Evolutionary conservation across 805 yeast species (phyloP), one percentile per base, ranked within the genome.

Genomic region (Teunomyces pallodes): DNA sequence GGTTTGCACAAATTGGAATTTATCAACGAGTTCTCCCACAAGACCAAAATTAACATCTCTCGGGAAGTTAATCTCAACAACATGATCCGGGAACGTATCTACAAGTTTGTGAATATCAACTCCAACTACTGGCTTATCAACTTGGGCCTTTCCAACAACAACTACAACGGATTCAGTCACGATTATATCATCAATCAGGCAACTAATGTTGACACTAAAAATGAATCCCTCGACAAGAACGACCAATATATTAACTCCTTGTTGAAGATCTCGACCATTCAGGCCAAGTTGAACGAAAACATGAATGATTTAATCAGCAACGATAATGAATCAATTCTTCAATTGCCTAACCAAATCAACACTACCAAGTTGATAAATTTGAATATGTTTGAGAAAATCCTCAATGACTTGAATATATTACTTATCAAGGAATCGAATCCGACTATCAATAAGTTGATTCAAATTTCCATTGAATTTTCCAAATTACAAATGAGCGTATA

Each of bases 1-100:
- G 78, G 77, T 4, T 62, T 74, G 46, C 77, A 74, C 54, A 65
- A 69, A 50, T 55, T 68, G 30, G 72, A 66, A 41, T 73, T 73
- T 54, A 66, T 72, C 47, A 59, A 64, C 51, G 78, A 73, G 49
- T 73, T 73, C 56, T 66, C 72, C 55, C 74, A 68, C 52, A 61
- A 58, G 33, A 61, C 66, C 6, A 52, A 54, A 42, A 54, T 62
- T 48, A 48, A 54, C 43, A 51, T 62, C 36, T 55, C 61, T 31
- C 52, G 46, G 16, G 67, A 65, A 43, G 54, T 61, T n/a, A 66
- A 62, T 36, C 58, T 66, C 42, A 65, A 70, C 52, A 63, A 67
- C 50, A 52, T 60, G 9, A 65, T 69, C 31, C 59, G 77, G 44
- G 77, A 71, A 51, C 55, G 76, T 49, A 67, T 73, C 42, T 74